phyloP scores from a whole-genome alignment of 2,329 filamentous ascomycete genomes.

The Talaromyces pinophilus region DNA sequence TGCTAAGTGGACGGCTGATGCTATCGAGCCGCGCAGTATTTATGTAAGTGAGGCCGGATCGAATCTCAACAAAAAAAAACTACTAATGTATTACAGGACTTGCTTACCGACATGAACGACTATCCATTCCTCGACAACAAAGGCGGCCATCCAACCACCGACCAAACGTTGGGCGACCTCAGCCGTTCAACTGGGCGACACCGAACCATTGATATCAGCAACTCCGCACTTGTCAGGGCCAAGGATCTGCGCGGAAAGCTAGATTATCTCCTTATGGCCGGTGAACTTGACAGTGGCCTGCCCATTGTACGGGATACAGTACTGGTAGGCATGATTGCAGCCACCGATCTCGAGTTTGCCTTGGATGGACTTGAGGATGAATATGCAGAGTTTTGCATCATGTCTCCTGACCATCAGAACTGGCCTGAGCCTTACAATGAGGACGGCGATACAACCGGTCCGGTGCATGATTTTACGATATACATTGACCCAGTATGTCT shows the following conservation, averaged over 20 bases:
- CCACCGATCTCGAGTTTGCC: conserved; percentile 89
- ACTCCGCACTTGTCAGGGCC: conserved; percentile 77
- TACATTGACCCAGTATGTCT: conserved; percentile 82
- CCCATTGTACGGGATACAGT: conserved; percentile 78
- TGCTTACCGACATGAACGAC: conserved; percentile 93
- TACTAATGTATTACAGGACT: conserved; percentile 59
- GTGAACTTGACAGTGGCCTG: conserved; percentile 88
- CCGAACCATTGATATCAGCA: conserved; percentile 83
- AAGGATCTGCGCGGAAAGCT: conserved; percentile 76
- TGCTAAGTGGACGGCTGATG: conserved; percentile 98
- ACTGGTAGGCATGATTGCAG: conserved; percentile 87
- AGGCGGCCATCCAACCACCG: conserved; percentile 79
- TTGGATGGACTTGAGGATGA: conserved; percentile 82
- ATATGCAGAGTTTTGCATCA: conserved; percentile 70
- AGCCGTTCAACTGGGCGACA: conserved; percentile 72
- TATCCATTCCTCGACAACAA: conserved; percentile 99
- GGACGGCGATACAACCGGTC: conserved; percentile 54
- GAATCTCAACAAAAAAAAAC: too few species aligned
- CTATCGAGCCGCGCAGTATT: conserved; percentile 89
- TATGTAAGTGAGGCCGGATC: conserved; percentile 60
- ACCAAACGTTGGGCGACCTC: conserved; percentile 83
- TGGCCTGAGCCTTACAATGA: conserved; percentile 1
- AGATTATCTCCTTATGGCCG: conserved; percentile 75
- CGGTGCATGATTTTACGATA: conserved; percentile 81
- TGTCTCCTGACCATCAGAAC: conserved; percentile 60